Evolutionary conservation across 2,329 filamentous ascomycete genomes (phyloP).

Genomic region (Aspergillus luchuensis): DNA sequence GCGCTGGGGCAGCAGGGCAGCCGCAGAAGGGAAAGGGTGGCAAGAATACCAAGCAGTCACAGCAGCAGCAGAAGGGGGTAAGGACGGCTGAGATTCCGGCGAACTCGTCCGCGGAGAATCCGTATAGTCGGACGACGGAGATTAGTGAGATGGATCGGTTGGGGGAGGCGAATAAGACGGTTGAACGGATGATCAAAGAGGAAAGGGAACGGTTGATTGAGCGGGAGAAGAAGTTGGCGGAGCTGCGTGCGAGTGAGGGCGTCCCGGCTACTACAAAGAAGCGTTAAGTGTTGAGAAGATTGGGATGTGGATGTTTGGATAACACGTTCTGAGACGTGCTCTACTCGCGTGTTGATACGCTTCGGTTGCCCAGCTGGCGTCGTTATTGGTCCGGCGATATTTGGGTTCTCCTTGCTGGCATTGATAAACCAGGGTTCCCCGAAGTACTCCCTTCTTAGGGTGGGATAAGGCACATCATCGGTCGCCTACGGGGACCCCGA

Average conservation of each 20-base stretch:
- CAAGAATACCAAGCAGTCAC: slow-evolving; percentile 54
- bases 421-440: not conserved
- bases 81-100: slow-evolving; percentile 75
- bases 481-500: not conserved
- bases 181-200: slow-evolving; percentile 62
- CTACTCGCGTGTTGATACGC: not conserved
- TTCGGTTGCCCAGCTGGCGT: not conserved
- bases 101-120: slow-evolving; percentile 65
- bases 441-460: not conserved
- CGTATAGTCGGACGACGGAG: slow-evolving; percentile 74
- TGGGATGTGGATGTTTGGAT: not conserved
- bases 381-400: not conserved
- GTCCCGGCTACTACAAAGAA: slow-evolving; percentile 45
- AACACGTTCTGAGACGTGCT: not conserved
- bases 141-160: slow-evolving; percentile 67
- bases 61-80: slow-evolving; percentile 53
- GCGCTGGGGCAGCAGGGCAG: slow-evolving; percentile 48
- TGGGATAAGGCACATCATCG: not conserved
- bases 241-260: slow-evolving; percentile 49
- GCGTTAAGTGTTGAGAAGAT: slow-evolving; percentile 31
- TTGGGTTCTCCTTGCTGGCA: not conserved
- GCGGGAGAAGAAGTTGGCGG: slow-evolving; percentile 63
- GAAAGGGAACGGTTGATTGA: slow-evolving; percentile 65
- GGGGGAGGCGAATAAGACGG: slow-evolving; percentile 60
- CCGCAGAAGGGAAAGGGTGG: slow-evolving; percentile 62